These are phyloP conservation scores for Heritiera littoralis DNA, from an alignment of 345 rosid genomes.

Conservation along the genomic window DNA sequence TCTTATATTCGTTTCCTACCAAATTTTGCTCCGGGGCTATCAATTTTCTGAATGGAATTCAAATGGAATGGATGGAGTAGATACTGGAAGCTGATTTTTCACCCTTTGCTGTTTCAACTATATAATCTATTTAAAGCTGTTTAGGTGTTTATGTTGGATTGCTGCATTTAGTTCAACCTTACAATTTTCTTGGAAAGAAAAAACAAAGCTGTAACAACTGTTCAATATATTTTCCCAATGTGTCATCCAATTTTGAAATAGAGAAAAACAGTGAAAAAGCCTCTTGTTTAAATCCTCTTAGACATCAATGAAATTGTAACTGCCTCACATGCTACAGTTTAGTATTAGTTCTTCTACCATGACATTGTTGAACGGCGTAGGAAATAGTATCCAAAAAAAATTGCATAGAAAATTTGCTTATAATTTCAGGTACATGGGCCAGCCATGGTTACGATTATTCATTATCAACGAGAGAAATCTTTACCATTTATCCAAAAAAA, in stretches of 20 bases:
- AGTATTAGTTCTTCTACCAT: neutral
- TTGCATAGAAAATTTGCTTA: neutral
- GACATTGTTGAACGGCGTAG: neutral
- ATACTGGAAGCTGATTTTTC: neutral
- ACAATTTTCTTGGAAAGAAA: neutral
- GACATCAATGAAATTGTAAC: neutral
- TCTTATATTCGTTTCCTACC: neutral
- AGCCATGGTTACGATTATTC: neutral
- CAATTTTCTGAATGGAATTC: neutral
- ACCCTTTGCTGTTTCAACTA: neutral
- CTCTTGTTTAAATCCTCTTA: neutral
- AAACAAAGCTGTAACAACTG: neutral
- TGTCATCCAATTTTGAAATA: neutral
- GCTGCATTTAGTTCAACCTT: neutral
- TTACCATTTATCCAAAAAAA: no score
- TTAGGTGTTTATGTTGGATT: constrained; percentile 12
- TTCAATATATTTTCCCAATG: neutral
- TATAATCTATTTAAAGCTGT: neutral
- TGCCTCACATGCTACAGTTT: neutral
- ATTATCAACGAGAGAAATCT: no score
- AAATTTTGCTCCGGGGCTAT: neutral
- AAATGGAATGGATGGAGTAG: neutral
- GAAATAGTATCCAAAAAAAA: neutral
- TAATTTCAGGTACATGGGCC: no score
- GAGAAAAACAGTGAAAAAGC: neutral